Percentiles rank a stretch among this genome's conserved stretches.
Conservation (phyloP, 176 grass and related monocot species). For the Ampelocalamus luodianensis region DNA sequence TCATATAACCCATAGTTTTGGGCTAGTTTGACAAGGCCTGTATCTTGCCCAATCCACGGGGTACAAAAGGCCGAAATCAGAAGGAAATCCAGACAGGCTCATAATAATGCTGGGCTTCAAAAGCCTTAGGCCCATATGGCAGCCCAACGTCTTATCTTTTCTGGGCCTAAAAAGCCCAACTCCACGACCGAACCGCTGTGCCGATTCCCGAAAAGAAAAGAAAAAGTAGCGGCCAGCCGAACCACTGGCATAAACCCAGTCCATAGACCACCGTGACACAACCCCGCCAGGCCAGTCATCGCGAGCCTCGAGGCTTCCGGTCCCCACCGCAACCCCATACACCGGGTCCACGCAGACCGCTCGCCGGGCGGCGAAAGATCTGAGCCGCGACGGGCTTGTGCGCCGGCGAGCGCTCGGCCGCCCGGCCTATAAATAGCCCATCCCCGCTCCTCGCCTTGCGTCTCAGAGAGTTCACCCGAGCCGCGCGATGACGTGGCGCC, state of each 20-base stretch:
- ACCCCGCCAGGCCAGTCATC: neutral
- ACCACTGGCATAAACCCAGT: neutral
- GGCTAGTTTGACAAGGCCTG: too few species aligned
- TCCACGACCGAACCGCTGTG: neutral
- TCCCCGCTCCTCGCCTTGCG: neutral
- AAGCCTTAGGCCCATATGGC: too few species aligned
- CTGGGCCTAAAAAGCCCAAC: too few species aligned
- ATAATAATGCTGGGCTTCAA: too few species aligned
- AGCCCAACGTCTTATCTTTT: too few species aligned
- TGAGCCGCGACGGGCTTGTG: conserved; percentile 45
- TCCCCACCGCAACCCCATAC: conserved; percentile 1
- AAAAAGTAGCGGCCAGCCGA: neutral
- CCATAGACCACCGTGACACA: neutral
- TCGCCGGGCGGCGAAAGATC: conserved; percentile 56
- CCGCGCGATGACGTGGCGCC: conserved; percentile 51
- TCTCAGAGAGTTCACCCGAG: neutral
- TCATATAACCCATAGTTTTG: too few species aligned
- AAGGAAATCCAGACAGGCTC: too few species aligned
- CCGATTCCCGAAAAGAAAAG: neutral
- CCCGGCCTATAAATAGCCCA: conserved; percentile 33
- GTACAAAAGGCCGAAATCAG: too few species aligned
- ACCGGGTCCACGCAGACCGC: conserved; percentile 41
- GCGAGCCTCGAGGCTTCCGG: neutral
- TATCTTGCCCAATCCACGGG: too few species aligned
- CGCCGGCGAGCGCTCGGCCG: conserved; percentile 48